A percentile compares a stretch with the other conserved stretches of the same genome.
These are phyloP conservation scores for Colletotrichum sp. DNA, from an alignment of 2,329 filamentous ascomycete species.

Conservation along the genomic window DNA sequence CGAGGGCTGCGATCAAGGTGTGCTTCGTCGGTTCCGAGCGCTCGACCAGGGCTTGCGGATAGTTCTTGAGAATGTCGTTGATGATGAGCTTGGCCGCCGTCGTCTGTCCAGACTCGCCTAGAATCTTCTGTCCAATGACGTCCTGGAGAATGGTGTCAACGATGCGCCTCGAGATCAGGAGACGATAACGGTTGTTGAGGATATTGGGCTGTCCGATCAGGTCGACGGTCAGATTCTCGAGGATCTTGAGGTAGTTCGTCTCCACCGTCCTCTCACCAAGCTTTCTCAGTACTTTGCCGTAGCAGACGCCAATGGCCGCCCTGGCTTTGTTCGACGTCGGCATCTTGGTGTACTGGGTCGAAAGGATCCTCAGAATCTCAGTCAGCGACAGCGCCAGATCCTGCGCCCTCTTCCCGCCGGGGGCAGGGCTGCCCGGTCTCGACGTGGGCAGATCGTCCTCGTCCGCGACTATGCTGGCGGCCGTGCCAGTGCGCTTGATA, in stretches of 20 bases:
- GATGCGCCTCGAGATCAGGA: conserved; percentile 84
- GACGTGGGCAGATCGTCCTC: conserved; percentile 70
- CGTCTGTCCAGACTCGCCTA: conserved; percentile 89
- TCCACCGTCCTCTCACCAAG: conserved; percentile 86
- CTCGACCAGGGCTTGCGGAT: conserved; percentile 87
- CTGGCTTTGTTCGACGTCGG: conserved; percentile 82
- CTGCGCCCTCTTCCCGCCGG: conserved; percentile 70
- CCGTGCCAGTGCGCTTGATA: conserved; percentile 63
- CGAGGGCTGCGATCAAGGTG: conserved; percentile 78
- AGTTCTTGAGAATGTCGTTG: conserved; percentile 91
- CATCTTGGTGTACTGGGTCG: conserved; percentile 78
- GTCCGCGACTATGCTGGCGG: conserved; percentile 66
- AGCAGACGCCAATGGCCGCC: conserved; percentile 86
- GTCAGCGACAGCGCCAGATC: conserved; percentile 75
- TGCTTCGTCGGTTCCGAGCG: conserved; percentile 88
- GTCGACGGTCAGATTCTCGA: conserved; percentile 81
- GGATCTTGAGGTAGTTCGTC: conserved; percentile 79
- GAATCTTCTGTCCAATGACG: conserved; percentile 78
- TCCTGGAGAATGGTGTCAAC: conserved; percentile 85
- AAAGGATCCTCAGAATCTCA: conserved; percentile 81
- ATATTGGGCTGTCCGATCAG: conserved; percentile 79
- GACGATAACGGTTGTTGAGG: conserved; percentile 83
- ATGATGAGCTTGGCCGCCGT: conserved; percentile 81
- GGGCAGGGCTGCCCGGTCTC: conserved; percentile 76
- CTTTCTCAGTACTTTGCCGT: conserved; percentile 78